These are phyloP conservation scores for Tulasnella calospora DNA, from an alignment of 768 basidiomycete species.

Conservation along the genomic window DNA sequence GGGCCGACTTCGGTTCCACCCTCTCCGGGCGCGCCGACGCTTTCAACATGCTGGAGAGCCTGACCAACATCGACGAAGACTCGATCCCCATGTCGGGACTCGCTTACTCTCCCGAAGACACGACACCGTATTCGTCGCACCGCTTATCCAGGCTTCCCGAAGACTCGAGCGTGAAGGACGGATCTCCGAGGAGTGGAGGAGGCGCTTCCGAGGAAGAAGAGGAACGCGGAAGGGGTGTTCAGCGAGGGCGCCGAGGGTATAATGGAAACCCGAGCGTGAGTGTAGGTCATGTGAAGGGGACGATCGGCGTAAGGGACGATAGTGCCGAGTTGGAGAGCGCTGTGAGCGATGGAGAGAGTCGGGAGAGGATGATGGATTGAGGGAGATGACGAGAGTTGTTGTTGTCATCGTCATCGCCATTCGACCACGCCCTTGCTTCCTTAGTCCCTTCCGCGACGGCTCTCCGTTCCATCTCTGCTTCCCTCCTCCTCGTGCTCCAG, in stretches of 20 bases:
- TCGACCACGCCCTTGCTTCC: neutral
- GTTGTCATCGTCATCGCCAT: neutral
- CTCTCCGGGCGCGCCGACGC: neutral
- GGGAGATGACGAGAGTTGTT: neutral
- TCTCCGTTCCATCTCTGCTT: neutral
- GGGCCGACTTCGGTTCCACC: neutral
- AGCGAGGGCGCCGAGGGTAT: constrained; percentile 11
- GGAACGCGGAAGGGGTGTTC: neutral
- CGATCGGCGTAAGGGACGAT: constrained; percentile 3
- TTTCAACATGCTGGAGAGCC: neutral
- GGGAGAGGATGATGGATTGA: constrained; percentile 23
- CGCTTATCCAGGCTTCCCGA: neutral
- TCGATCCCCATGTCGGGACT: neutral
- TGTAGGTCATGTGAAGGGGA: neutral
- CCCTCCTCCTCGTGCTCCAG: too few species aligned
- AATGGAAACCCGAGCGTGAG: neutral
- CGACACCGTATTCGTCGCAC: constrained; percentile 3
- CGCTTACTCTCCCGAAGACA: constrained; percentile 8
- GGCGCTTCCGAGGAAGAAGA: constrained; percentile 3
- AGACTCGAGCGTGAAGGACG: constrained; percentile 2
- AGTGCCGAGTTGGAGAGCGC: constrained; percentile 19
- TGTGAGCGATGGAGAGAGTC: constrained; percentile 18
- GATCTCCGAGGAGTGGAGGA: constrained; percentile 5
- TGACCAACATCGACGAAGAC: neutral
- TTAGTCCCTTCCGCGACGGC: neutral